A percentile compares a stretch with the other conserved stretches of the same genome.
Evolutionary conservation across 108 stramenopile genomes (phyloP).

Genomic region (Fistulifera pelliculosa): DNA sequence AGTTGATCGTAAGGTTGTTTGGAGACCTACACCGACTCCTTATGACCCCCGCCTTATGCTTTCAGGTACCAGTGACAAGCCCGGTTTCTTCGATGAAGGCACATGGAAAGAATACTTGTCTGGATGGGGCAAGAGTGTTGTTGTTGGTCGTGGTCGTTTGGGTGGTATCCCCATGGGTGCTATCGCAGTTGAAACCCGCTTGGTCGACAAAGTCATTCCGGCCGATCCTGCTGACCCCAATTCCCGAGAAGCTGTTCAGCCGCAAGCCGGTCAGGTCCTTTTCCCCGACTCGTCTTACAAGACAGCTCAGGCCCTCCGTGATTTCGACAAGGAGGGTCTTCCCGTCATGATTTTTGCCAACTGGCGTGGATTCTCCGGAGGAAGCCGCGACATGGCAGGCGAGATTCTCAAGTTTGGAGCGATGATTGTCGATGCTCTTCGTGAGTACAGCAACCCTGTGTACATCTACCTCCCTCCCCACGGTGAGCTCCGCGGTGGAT

Average conservation of each 20-base stretch:
- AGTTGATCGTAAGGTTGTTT: constrained; percentile 79
- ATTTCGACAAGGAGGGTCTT: constrained; percentile 96
- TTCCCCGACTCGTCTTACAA: constrained; percentile 98
- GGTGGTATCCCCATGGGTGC: constrained; percentile 98
- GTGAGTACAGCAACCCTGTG: constrained; percentile 92
- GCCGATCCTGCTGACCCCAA: constrained; percentile 97
- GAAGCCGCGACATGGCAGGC: constrained; percentile 96
- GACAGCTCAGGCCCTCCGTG: constrained; percentile 93
- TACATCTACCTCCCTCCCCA: constrained; percentile 97
- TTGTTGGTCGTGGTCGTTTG: constrained; percentile 91
- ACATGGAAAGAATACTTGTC: constrained; percentile 91
- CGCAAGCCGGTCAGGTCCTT: constrained; percentile 94
- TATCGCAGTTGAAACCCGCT: constrained; percentile 94
- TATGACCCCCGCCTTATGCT: constrained; percentile 95
- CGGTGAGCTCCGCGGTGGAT: constrained; percentile 97
- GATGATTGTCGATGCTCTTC: constrained; percentile 97
- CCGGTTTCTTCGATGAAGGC: constrained; percentile 94
- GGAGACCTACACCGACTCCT: constrained; percentile 85
- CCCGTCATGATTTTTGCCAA: constrained; percentile 98
- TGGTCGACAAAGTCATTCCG: constrained; percentile 89
- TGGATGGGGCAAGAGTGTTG: constrained; percentile 98
- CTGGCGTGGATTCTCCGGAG: constrained; percentile 98
- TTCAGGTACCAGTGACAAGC: constrained; percentile 57
- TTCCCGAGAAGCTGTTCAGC: constrained; percentile 89
- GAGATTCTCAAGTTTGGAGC: constrained; percentile 98